Evolutionary conservation across 1,284 basidiomycete genomes (phyloP), one percentile per base, ranked within the genome.

Genomic region (Ceratobasidium papillatum): DNA sequence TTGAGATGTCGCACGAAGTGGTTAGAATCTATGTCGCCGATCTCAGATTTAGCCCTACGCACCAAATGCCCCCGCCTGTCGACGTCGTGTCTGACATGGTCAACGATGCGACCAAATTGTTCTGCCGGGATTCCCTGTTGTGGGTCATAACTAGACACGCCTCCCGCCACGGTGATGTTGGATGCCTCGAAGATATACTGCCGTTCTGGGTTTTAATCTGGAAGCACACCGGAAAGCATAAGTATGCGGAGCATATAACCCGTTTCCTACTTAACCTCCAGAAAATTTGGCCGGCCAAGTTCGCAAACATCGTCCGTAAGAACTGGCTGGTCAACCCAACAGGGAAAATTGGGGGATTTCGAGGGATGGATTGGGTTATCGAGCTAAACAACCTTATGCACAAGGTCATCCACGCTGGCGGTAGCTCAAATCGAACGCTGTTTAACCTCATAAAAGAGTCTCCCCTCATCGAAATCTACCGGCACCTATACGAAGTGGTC

Each of bases 111-210:
- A 49, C 84, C 47, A 75, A 76, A 0, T 45, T 81, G 0, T 74
- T 84, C 0, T 58, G 52, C 0, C 74, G 81, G n/a, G 79, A 83
- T 34, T 79, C 81, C 27, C 75, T 84, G 0, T 77, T 84, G 0
- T 83, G 84, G 61, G 79, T 81, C 41, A 82, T 83, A 47, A 69
- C 82, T 0, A 74, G 77, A 0, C 78, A 81, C 69, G 79, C 82
- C 0, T 77, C 83, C 78, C 83, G 83, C 47, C 49, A 75, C 1
- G 82, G 84, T 0, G 83, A 84, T 61, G 82, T 85, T 71, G 83
- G 83, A 0, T 78, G 79, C 0, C 63, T 84, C 0, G 82, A 84
- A 72, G 74, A 75, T 0, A 58, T 77, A 0, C 79, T 84, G 36
- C 14, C 79, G 3, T 76, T 78, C 0, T 84, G 83, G 83, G 79